These are phyloP conservation scores for Colletotrichum falcatum DNA, from an alignment of 2,329 filamentous ascomycete genomes.

Conservation along the genomic window DNA sequence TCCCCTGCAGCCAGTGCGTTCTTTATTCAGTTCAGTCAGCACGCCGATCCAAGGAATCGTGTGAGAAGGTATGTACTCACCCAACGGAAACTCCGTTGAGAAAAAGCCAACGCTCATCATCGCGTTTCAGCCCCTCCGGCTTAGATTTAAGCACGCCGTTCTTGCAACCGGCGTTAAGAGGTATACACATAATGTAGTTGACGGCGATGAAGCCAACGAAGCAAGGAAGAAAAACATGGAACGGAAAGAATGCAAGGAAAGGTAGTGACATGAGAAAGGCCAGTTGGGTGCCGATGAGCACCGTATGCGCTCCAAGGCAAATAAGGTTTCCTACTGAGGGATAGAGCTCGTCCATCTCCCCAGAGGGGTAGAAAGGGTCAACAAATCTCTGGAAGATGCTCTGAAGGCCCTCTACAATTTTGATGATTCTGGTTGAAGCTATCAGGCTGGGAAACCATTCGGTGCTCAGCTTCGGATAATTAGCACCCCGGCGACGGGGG, in stretches of 20 bases:
- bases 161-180: neutral
- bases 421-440: no score
- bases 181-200: neutral
- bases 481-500: no score
- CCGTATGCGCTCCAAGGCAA: neutral
- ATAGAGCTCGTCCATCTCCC: neutral
- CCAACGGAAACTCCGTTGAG: neutral
- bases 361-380: neutral
- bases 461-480: no score
- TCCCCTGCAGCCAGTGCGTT: neutral
- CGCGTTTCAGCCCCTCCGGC: no score
- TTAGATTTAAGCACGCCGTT: neutral
- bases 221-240: neutral
- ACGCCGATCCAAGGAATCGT: fast-evolving
- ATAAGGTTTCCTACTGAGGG: neutral
- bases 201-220: neutral
- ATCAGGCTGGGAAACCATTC: no score
- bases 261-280: neutral
- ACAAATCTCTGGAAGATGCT: neutral
- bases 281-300: neutral
- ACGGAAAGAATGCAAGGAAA: neutral
- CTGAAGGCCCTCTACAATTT: no score
- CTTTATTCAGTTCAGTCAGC: neutral
- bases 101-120: neutral
- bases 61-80: neutral